Evolutionary conservation across 2,329 filamentous ascomycete genomes (phyloP), one percentile per base, ranked within the genome.

Genomic region (Penicillium sp.): DNA sequence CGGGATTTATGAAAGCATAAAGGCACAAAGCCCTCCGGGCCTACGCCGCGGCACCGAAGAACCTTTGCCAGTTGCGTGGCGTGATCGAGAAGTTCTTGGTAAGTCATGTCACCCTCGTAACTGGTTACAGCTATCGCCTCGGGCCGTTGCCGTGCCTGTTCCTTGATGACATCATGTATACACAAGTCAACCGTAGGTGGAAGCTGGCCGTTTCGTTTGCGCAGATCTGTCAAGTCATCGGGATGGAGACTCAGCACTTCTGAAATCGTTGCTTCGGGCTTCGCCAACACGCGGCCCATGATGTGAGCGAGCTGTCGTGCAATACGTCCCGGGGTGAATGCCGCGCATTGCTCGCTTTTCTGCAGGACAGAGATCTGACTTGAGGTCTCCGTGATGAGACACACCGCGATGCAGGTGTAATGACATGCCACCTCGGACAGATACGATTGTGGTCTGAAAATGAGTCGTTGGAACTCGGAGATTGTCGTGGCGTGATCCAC

Each of bases 1-100:
- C 26, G 37, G 16, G 48, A 43, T 40, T 43, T 54, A 28, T 54
- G 35, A 11, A 42, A 22, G n/a, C 52, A 54, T 40, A 54, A 22
- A 6, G 52, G 35, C 4, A 54, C 52, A 54, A 42, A 42, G 5
- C 5, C 3, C 16, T 16, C 52, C 8, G 35, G 33, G 11, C 52
- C 13, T 6, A 54, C 22, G 3, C 37, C 52, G 14, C 22, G 52
- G 28, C 4, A 10, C 28, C 37, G 19, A 5, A 54, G 33, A 13
- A 11, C 35, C 2, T 42, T 25, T 2, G 52, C 35, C 26, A 54
- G 4, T 16, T 13, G 16, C 5, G 52, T 38, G 16, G 52, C 37
- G n/a, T 40, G 35, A 13, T 28, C 37, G 38, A 40, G 35, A n/a
- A 54, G 52, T 43, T 19, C 52, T 40, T 42, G 30, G n/a, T 42